Percentiles rank a stretch among this genome's conserved stretches.
These are phyloP conservation scores for Dioszegia hungarica DNA, from an alignment of 768 basidiomycete genomes.

Conservation along the genomic window DNA sequence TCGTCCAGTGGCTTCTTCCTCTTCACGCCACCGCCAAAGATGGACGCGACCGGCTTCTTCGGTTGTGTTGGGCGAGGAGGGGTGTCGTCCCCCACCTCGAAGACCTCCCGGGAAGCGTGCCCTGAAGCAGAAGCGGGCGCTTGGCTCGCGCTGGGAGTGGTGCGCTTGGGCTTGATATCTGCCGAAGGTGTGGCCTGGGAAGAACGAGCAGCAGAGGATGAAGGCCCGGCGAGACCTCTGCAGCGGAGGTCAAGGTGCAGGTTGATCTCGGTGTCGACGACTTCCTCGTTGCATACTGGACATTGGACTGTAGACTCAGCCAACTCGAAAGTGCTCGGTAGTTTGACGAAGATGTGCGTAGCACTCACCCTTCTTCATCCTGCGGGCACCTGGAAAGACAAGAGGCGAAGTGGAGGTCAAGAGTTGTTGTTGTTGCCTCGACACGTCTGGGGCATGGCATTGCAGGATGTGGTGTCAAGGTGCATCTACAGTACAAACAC, in stretches of 20 bases:
- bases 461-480: no score
- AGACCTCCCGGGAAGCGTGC: not conserved
- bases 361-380: no score
- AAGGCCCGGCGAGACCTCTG: constrained; percentile 11
- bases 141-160: no score
- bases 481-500: no score
- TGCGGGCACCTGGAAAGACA: no score
- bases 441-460: no score
- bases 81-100: not conserved
- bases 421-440: no score
- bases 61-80: not conserved
- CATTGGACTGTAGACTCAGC: constrained; percentile 25
- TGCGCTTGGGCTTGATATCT: not conserved
- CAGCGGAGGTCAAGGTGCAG: constrained; percentile 39
- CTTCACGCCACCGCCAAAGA: not conserved
- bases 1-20: not conserved
- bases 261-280: constrained; percentile 32
- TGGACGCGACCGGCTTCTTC: not conserved
- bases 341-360: no score
- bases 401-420: no score
- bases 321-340: no score
- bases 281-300: constrained; percentile 27
- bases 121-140: not conserved
- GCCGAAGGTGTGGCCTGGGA: not conserved
- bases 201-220: not conserved